phyloP scores from a whole-genome alignment of 768 basidiomycete species.

The Russula sp. region DNA sequence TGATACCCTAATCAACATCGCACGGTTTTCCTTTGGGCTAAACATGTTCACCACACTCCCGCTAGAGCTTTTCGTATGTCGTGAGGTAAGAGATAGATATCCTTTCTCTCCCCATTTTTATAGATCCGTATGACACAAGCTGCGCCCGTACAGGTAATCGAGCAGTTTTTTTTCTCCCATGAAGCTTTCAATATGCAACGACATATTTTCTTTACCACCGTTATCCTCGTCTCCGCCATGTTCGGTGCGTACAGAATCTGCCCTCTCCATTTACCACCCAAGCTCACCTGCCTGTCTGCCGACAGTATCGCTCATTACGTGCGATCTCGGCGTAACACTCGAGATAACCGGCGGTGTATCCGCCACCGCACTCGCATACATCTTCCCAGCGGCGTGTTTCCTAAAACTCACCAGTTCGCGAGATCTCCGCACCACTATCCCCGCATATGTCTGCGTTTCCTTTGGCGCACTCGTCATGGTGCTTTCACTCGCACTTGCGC shows the following conservation, averaged over 20 bases:
- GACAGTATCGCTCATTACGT: conserved; percentile 85
- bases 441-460: conserved; percentile 63
- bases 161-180: conserved; percentile 93
- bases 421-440: conserved; percentile 68
- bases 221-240: conserved; percentile 79
- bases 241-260: conserved; percentile 50
- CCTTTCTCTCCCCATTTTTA: neutral
- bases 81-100: conserved; percentile 64
- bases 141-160: conserved; percentile 63
- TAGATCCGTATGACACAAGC: neutral
- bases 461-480: conserved; percentile 79
- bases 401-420: conserved; percentile 63
- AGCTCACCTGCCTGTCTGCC: too few species aligned
- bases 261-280: neutral
- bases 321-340: conserved; percentile 96
- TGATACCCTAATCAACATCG: conserved; percentile 91
- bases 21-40: conserved; percentile 88
- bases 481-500: conserved; percentile 71
- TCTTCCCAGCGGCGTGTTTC: conserved; percentile 87
- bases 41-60: conserved; percentile 99
- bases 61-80: conserved; percentile 93
- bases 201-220: conserved; percentile 88
- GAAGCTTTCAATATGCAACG: conserved; percentile 78
- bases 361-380: conserved; percentile 87
- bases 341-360: conserved; percentile 98